Percentiles rank a stretch among this genome's conserved stretches.
Evolutionary conservation across 257 asterid genomes (phyloP).

Genomic region (Solanum appendiculatum): DNA sequence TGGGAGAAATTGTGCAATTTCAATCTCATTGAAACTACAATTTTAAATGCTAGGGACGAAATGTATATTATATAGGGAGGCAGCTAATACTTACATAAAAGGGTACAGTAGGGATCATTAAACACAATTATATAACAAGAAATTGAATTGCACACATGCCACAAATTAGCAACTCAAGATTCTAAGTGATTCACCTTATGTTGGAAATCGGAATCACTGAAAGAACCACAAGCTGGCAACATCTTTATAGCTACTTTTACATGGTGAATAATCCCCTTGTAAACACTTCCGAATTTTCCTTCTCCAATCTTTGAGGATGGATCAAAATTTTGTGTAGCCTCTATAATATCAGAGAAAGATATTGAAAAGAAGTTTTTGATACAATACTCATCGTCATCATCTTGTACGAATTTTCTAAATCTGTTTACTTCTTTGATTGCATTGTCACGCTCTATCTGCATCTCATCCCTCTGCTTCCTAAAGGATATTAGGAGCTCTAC

Average conservation of each 20-base stretch:
- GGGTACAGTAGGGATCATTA: background rate
- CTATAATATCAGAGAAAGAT: slow-evolving; percentile 61
- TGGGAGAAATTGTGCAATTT: background rate
- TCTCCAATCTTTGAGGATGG: slow-evolving; percentile 74
- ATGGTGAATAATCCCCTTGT: slow-evolving; percentile 56
- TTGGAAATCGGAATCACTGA: slow-evolving; percentile 66
- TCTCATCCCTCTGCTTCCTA: slow-evolving; percentile 61
- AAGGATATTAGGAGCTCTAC: slow-evolving; percentile 66
- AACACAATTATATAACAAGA: background rate
- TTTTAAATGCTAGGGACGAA: background rate
- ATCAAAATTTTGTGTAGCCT: slow-evolving; percentile 68
- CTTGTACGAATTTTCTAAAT: slow-evolving; percentile 27
- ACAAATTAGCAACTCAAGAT: background rate
- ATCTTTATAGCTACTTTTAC: slow-evolving; percentile 74
- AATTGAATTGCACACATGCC: background rate
- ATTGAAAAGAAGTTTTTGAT: slow-evolving; percentile 37
- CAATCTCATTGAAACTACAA: background rate
- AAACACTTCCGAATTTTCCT: slow-evolving; percentile 72
- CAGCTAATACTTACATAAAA: background rate
- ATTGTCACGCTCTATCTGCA: slow-evolving; percentile 54
- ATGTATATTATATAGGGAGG: background rate
- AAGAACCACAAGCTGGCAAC: slow-evolving; percentile 67
- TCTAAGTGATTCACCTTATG: slow-evolving; percentile 39
- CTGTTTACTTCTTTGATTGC: slow-evolving; percentile 41
- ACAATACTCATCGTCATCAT: slow-evolving; percentile 22